A percentile compares a stretch with the other conserved stretches of the same genome.
These are phyloP conservation scores for Neonectria neomacrospora DNA, from an alignment of 2,329 filamentous ascomycete genomes.

Conservation along the genomic window DNA sequence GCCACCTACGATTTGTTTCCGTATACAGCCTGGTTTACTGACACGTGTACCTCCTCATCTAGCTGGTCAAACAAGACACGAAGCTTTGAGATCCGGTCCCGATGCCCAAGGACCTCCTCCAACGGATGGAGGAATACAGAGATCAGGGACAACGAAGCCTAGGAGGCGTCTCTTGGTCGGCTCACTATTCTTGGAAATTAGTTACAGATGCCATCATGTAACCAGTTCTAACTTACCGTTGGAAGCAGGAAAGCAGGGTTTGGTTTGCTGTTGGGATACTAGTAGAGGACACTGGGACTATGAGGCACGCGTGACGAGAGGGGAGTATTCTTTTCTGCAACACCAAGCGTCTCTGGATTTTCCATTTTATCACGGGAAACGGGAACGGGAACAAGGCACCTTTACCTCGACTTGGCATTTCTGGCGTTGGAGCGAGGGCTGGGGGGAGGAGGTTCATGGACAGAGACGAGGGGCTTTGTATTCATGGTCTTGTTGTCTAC, in stretches of 20 bases:
- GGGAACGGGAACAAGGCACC: neutral
- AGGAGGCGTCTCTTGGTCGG: conserved; percentile 6
- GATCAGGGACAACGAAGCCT: conserved; percentile 31
- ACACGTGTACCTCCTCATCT: neutral
- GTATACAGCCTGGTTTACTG: neutral
- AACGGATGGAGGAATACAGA: conserved; percentile 40
- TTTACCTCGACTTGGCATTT: conserved; percentile 19
- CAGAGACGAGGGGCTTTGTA: conserved; percentile 18
- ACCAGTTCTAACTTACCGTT: conserved; percentile 4
- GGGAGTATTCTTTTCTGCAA: conserved; percentile 4
- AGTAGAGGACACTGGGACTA: conserved; percentile 18
- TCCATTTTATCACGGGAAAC: conserved; percentile 8
- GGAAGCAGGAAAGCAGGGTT: conserved; percentile 10
- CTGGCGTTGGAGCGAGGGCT: conserved; percentile 21
- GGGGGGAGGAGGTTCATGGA: conserved; percentile 15
- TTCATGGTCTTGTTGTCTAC: conserved; percentile 6
- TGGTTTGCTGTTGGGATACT: conserved; percentile 17
- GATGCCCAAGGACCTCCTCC: conserved; percentile 30
- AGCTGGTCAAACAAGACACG: conserved; percentile 46
- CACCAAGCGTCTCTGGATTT: conserved; percentile 9
- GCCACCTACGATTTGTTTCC: too few species aligned
- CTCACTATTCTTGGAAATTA: conserved; percentile 21
- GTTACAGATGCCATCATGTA: conserved; percentile 1
- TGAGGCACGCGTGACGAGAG: conserved; percentile 5
- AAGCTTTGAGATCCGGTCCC: conserved; percentile 37